A percentile compares a stretch with the other conserved stretches of the same genome.
Evolutionary conservation across 2,329 filamentous ascomycete species (phyloP).

Genomic region (Ophiostoma sp.): DNA sequence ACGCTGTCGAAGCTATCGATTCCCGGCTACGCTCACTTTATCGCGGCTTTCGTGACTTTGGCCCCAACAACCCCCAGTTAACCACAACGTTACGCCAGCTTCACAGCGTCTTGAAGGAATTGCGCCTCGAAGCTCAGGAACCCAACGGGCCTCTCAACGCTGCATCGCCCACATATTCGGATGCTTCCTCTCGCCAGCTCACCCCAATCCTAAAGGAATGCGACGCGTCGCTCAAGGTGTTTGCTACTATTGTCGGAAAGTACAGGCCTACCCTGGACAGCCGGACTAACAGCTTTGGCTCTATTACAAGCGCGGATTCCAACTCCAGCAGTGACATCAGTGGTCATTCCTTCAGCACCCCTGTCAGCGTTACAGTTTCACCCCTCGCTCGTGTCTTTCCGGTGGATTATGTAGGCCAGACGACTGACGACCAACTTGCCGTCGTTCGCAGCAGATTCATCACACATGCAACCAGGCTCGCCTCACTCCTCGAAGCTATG

Average conservation of each 20-base stretch:
- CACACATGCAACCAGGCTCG: not conserved
- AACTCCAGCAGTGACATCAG: constrained; percentile 15
- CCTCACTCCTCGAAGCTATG: constrained; percentile 39
- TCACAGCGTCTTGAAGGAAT: constrained; percentile 51
- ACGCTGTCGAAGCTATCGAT: constrained; percentile 51
- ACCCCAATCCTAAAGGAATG: constrained; percentile 50
- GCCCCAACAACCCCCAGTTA: constrained; percentile 46
- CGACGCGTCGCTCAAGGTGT: constrained; percentile 50
- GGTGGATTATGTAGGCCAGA: not conserved
- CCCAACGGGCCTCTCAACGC: constrained; percentile 50
- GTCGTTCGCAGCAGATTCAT: constrained; percentile 2
- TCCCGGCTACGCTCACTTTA: constrained; percentile 52
- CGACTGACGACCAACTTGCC: constrained; percentile 12
- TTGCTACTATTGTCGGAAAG: constrained; percentile 48
- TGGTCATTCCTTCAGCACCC: constrained; percentile 4
- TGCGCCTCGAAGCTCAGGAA: constrained; percentile 54
- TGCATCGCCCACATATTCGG: constrained; percentile 30
- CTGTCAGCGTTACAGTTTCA: constrained; percentile 7
- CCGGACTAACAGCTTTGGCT: constrained; percentile 2
- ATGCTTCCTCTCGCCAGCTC: constrained; percentile 47
- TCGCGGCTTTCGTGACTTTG: constrained; percentile 46
- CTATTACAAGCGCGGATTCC: constrained; percentile 1
- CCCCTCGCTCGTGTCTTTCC: not conserved
- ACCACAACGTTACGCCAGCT: constrained; percentile 48
- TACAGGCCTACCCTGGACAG: constrained; percentile 32